Percentiles rank a stretch among this genome's conserved stretches.
phyloP scores from a whole-genome alignment of 2,329 filamentous ascomycete species.

The Nigrospora oryzae region DNA sequence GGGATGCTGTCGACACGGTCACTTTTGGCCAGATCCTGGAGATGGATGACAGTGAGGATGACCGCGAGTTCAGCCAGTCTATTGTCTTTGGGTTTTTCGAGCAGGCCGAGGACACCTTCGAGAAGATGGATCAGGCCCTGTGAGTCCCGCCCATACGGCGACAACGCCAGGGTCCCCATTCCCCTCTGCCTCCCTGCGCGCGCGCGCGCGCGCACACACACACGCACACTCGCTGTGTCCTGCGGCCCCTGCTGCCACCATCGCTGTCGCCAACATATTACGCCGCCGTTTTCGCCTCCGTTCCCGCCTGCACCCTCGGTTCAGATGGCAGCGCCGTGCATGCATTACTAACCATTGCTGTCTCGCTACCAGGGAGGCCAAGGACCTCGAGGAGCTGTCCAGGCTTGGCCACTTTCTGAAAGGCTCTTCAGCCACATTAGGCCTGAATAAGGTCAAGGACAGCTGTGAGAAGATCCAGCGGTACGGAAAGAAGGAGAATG shows the following conservation, averaged over 20 bases:
- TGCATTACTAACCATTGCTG: constrained; percentile 5
- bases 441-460: constrained; percentile 83
- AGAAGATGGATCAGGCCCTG: constrained; percentile 75
- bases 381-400: constrained; percentile 68
- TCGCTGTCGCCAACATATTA: no score
- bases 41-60: constrained; percentile 88
- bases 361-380: constrained; percentile 42
- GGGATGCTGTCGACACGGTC: constrained; percentile 65
- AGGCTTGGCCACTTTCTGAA: constrained; percentile 92
- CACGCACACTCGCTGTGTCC: no score
- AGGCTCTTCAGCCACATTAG: constrained; percentile 90
- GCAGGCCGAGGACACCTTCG: constrained; percentile 80
- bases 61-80: constrained; percentile 78
- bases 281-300: no score
- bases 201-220: no score
- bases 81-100: constrained; percentile 92
- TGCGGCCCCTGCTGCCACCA: no score
- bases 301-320: no score
- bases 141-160: constrained; percentile 39
- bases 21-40: constrained; percentile 96
- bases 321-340: not conserved
- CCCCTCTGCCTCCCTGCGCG: no score
- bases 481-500: constrained; percentile 74
- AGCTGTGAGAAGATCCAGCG: constrained; percentile 96
- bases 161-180: no score